A percentile compares a stretch with the other conserved stretches of the same genome.
Evolutionary conservation across 1,284 basidiomycete genomes (phyloP).

Genomic region (Exobasidium rhododendri): DNA sequence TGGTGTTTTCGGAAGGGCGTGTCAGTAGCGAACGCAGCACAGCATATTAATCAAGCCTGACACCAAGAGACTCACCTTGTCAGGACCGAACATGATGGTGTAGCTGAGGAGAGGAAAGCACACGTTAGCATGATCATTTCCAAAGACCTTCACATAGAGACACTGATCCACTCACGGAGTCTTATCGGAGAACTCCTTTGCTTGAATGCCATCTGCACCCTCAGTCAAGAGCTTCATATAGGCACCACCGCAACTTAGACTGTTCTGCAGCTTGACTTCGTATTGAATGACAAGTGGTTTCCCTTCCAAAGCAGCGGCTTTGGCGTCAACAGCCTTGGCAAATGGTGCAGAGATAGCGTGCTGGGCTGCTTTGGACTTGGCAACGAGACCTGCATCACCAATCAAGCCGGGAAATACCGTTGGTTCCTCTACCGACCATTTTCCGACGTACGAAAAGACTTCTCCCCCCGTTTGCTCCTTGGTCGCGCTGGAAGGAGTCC

Average conservation of each 20-base stretch:
- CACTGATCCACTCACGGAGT: slow-evolving; percentile 25
- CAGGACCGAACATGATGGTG: slow-evolving; percentile 55
- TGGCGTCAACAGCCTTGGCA: slow-evolving; percentile 72
- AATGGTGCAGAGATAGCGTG: slow-evolving; percentile 97
- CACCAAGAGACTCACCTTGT: slow-evolving; percentile 28
- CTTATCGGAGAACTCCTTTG: slow-evolving; percentile 53
- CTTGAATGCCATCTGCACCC: slow-evolving; percentile 47
- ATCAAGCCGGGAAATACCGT: slow-evolving; percentile 62
- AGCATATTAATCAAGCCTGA: background rate
- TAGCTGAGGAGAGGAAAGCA: slow-evolving; percentile 21
- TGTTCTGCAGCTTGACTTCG: slow-evolving; percentile 94
- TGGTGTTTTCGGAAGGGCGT: background rate
- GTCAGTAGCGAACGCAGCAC: slow-evolving; percentile 13
- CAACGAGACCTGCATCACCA: slow-evolving; percentile 55
- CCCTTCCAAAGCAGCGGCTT: slow-evolving; percentile 61
- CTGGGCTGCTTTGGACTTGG: slow-evolving; percentile 80
- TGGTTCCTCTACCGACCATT: slow-evolving; percentile 94
- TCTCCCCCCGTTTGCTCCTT: slow-evolving; percentile 63
- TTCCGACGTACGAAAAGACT: slow-evolving; percentile 86
- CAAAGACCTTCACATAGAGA: slow-evolving; percentile 41
- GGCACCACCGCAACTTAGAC: slow-evolving; percentile 97
- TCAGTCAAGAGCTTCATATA: slow-evolving; percentile 88
- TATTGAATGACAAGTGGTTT: slow-evolving; percentile 96
- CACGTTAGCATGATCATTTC: background rate
- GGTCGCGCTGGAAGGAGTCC: slow-evolving; percentile 93